phyloP scores from a whole-genome alignment of 2,329 filamentous ascomycete genomes.

The Clonostachys solani region DNA sequence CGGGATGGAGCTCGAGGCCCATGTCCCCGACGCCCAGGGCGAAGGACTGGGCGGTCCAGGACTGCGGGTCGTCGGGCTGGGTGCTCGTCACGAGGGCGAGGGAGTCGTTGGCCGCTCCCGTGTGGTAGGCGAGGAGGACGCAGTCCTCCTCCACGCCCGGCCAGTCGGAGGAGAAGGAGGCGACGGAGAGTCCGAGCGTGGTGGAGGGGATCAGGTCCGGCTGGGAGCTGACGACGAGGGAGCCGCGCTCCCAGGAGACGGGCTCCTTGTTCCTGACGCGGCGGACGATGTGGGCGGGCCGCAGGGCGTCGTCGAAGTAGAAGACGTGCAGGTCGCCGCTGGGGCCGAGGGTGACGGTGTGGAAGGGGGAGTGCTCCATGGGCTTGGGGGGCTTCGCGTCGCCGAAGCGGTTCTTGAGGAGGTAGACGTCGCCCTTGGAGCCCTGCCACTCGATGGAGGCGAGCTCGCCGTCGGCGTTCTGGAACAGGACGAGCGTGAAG shows the following conservation, averaged over 20 bases:
- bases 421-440: not conserved
- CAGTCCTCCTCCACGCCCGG: not conserved
- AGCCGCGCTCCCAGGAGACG: not conserved
- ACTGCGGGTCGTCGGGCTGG: not conserved
- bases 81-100: not conserved
- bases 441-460: constrained; percentile 1
- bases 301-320: constrained; percentile 1
- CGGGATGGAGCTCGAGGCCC: not conserved
- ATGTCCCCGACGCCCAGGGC: not conserved
- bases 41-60: not conserved
- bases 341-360: not conserved
- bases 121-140: not conserved
- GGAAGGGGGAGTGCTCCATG: not conserved
- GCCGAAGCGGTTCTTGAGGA: not conserved
- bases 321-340: not conserved
- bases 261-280: not conserved
- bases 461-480: not conserved
- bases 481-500: constrained; percentile 1
- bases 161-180: not conserved
- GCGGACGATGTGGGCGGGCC: constrained; percentile 1
- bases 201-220: not conserved
- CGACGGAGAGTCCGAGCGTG: not conserved
- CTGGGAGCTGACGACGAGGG: not conserved
- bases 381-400: not conserved
- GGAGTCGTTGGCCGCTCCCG: not conserved